These are phyloP conservation scores for Agaricus bisporus DNA, from an alignment of 768 basidiomycete genomes.

Conservation along the genomic window DNA sequence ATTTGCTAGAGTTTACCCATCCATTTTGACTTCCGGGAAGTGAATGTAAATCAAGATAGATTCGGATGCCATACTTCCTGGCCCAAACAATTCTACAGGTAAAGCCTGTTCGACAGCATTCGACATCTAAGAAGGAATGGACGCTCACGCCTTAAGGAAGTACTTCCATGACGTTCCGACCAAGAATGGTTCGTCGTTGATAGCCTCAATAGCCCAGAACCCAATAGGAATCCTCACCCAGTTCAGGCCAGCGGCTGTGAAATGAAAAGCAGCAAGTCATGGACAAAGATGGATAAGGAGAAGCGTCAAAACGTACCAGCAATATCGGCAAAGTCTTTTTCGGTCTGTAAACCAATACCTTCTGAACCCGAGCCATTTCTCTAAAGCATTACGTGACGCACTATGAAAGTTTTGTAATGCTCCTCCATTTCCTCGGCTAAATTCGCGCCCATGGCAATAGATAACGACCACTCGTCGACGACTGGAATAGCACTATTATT, in stretches of 20 bases:
- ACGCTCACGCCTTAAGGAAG: slow-evolving; percentile 38
- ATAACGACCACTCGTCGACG: slow-evolving; percentile 74
- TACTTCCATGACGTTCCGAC: slow-evolving; percentile 68
- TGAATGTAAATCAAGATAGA: slow-evolving; percentile 76
- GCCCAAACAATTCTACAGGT: slow-evolving; percentile 69
- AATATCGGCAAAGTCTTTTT: slow-evolving; percentile 30
- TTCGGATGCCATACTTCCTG: slow-evolving; percentile 88
- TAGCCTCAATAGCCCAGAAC: slow-evolving; percentile 83
- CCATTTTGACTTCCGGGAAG: slow-evolving; percentile 80
- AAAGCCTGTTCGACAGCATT: slow-evolving; percentile 12
- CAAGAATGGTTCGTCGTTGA: slow-evolving; percentile 77
- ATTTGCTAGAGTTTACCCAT: slow-evolving; percentile 39
- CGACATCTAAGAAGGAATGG: slow-evolving; percentile 4
- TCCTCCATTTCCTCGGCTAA: slow-evolving; percentile 63
- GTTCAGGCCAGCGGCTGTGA: slow-evolving; percentile 69
- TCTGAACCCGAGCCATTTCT: not conserved
- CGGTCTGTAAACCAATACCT: slow-evolving; percentile 20
- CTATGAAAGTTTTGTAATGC: slow-evolving; percentile 62
- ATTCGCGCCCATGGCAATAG: slow-evolving; percentile 58
- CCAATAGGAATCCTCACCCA: slow-evolving; percentile 83
- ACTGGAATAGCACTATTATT: slow-evolving; percentile 33
- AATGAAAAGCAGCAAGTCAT: slow-evolving; percentile 47
- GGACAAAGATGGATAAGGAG: not conserved
- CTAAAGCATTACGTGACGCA: slow-evolving; percentile 1
- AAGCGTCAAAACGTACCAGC: slow-evolving; percentile 20